Evolutionary conservation across 2,329 filamentous ascomycete genomes (phyloP), one percentile per base, ranked within the genome.

Genomic region (Aureobasidium zeae): DNA sequence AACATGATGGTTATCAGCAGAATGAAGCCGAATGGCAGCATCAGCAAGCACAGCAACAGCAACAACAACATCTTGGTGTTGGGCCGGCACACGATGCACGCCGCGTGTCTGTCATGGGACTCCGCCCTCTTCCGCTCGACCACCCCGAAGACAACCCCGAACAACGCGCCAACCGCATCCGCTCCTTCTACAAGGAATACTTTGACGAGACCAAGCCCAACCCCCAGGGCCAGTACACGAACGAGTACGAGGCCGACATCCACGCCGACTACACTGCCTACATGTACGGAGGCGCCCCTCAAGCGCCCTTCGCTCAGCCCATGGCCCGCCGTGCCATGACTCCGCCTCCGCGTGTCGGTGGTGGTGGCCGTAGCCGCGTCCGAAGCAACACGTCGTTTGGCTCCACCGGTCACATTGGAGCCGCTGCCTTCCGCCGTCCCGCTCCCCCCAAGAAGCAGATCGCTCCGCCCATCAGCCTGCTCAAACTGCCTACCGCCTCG

Each of bases 151-250:
- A 96, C 59, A 89, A 95, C 59, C 87, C 91, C 0, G 91, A 96
- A 63, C 81, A 89, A 57, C 79, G 91, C 56, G 91, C 91, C 51
- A 96, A 95, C 69, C 81, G 91, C 47, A 98, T 98, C 53, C 78
- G 91, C 61, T 98, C 91, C 3, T 98, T 98, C 70, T 98, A 98
- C 71, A 95, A 95, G 69, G 91, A 98, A 61, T 98, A 98, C 68
- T 98, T 98, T 55, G 91, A 96, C 52, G 89, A 95, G 30, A 77
- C 71, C 47, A 84, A 79, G 59, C 63, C 66, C 2, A 66, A 65
- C 30, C 59, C 60, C 10, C 56, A 49, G 20, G 55, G 49, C 13
- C 50, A 55, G 19, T 56, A 48, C 19, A 50, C 53, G 17, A 59
- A 67, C 48, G 83, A 89, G 54, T 85, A 86, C 56, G 79, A 83